Base-by-base conservation (phyloP, 2,329 filamentous ascomycete genomes). In the Aspergillus oerlinghausenensis region DNA sequence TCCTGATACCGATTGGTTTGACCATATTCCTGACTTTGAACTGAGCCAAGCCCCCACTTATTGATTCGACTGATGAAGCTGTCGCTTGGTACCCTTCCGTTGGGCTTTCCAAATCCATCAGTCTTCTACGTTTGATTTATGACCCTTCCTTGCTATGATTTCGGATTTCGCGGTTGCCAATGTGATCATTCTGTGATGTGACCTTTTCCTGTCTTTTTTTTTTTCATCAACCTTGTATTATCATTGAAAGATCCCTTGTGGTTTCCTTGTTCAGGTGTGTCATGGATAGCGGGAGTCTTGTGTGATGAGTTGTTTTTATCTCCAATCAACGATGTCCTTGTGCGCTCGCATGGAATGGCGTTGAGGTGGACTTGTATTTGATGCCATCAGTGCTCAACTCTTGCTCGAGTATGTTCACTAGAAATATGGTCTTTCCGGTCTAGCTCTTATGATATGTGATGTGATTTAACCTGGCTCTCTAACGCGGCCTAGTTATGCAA, bases 21-120 rank as follows among this genome's bases (percentile, higher is more conserved):
- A 94, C 57, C 87, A 94, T 70, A 76, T 95, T 49, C 89, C 88
- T n/a, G 82, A 92, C 67, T 97, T 94, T 75, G 86, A 88, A 73
- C 83, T 94, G 29, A 84, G 72, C 56, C 76, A 78, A 63, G 70
- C 74, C 28, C 28, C 28, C 32, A 70, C 60, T 55, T 38, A 38
- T 38, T 38, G 32, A 38, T 38, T 32, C 4, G 29, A 5, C 29
- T 32, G 11, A 14, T 32, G 11, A 2, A 32, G 11, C 14, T 5
- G 32, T 35, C 32, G 32, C 32, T 35, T 6, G 11, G 4, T 17
- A 14, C 2, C 43, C 19, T 43, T 4, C 2, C 1, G 0, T 6
- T 17, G 43, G 43, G 62, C 68, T 21, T 64, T 63, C 49, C 67
- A 64, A 54, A 51, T 51, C 29, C 32, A 29, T 8, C 21, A 40